phyloP scores from a whole-genome alignment of 2,329 filamentous ascomycete genomes.

The Aureobasidium sp. region DNA sequence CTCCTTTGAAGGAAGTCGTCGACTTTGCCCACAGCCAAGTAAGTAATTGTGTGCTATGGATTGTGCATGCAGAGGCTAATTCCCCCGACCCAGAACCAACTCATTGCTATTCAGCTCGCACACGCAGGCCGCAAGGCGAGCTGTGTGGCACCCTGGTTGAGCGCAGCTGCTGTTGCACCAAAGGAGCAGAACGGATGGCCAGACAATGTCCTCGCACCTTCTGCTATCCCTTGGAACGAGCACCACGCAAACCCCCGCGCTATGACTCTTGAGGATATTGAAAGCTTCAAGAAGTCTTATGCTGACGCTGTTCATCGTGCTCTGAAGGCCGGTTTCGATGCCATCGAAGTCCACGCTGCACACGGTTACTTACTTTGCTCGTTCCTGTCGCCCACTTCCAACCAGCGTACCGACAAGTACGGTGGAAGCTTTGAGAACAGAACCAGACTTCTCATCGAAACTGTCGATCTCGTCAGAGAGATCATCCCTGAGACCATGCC shows the following conservation, averaged over 20 bases:
- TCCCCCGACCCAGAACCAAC: conserved; percentile 40
- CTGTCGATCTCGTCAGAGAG: conserved; percentile 55
- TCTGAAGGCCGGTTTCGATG: conserved; percentile 60
- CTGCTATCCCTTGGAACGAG: conserved; percentile 55
- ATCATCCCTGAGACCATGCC: conserved; percentile 62
- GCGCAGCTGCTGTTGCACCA: conserved; percentile 46
- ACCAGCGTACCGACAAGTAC: conserved; percentile 61
- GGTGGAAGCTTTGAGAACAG: conserved; percentile 68
- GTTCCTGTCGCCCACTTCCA: conserved; percentile 65
- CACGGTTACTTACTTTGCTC: conserved; percentile 69
- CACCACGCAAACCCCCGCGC: conserved; percentile 57
- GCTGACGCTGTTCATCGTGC: conserved; percentile 52
- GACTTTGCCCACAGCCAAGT: conserved; percentile 74
- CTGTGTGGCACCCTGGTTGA: conserved; percentile 59
- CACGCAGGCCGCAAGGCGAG: conserved; percentile 66
- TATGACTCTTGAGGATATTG: conserved; percentile 63
- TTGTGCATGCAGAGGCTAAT: not conserved
- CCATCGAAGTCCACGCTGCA: conserved; percentile 73
- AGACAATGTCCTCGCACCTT: conserved; percentile 50
- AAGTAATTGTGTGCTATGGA: not conserved
- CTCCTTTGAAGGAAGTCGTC: conserved; percentile 59
- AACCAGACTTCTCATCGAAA: conserved; percentile 58
- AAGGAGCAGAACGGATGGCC: conserved; percentile 45
- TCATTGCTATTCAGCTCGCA: conserved; percentile 71
- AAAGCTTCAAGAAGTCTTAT: conserved; percentile 56